Evolutionary conservation across 2,329 filamentous ascomycete species (phyloP).

Genomic region (Didymellaceae sp.): DNA sequence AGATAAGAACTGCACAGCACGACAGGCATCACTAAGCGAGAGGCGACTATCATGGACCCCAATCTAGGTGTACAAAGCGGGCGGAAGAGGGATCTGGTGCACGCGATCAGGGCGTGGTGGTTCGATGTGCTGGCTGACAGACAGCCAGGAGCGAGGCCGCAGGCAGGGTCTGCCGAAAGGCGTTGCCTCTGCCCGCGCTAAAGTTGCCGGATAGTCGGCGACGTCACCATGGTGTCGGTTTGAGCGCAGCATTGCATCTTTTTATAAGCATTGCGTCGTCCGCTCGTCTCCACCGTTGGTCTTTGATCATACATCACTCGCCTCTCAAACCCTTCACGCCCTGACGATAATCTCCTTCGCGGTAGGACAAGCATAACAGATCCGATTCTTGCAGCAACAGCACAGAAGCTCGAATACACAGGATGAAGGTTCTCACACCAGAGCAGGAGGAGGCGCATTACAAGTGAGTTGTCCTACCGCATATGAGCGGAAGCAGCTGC

Average conservation of each 20-base stretch:
- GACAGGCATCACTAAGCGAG: too few species aligned
- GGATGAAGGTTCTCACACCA: slow-evolving; percentile 94
- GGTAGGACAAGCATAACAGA: slow-evolving; percentile 1
- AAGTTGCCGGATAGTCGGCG: slow-evolving; percentile 37
- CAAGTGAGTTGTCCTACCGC: slow-evolving; percentile 55
- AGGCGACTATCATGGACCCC: slow-evolving; percentile 4
- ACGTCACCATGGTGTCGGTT: slow-evolving; percentile 46
- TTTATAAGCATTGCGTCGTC: slow-evolving; percentile 34
- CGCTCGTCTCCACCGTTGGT: slow-evolving; percentile 15
- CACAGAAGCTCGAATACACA: slow-evolving; percentile 15
- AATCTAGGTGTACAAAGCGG: background rate
- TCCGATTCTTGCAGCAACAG: background rate
- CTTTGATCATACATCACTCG: slow-evolving; percentile 7
- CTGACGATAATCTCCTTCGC: background rate
- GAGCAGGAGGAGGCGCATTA: slow-evolving; percentile 92
- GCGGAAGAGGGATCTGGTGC: slow-evolving; percentile 9
- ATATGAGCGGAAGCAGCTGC: slow-evolving; percentile 1
- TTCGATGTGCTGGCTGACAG: slow-evolving; percentile 21
- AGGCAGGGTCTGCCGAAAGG: slow-evolving; percentile 35
- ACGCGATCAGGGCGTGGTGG: slow-evolving; percentile 26
- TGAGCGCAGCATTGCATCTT: slow-evolving; percentile 32
- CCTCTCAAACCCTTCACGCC: background rate
- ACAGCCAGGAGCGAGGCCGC: slow-evolving; percentile 13
- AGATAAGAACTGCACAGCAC: background rate
- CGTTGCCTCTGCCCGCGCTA: slow-evolving; percentile 33